Conservation (phyloP, 2,329 filamentous ascomycete species). For the Fusarium verticillioides region DNA sequence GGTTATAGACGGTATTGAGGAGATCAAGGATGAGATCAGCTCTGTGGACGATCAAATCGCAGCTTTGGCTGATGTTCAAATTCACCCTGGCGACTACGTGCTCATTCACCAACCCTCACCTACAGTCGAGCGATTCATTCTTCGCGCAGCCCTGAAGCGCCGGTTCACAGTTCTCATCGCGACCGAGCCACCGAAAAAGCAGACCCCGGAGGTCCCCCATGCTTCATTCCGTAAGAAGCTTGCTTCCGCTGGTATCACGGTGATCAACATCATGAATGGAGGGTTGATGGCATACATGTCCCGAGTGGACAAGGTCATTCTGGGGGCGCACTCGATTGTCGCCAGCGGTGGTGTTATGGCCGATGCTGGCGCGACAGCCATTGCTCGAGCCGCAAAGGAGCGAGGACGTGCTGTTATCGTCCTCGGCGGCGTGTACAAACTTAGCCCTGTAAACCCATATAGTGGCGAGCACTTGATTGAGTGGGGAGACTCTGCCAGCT, state of each 20-base stretch:
- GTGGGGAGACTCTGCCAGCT: constrained; percentile 82
- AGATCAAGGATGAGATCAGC: constrained; percentile 94
- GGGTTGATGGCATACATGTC: constrained; percentile 95
- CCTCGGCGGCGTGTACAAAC: constrained; percentile 90
- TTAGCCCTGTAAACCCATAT: constrained; percentile 89
- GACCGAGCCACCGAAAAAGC: constrained; percentile 64
- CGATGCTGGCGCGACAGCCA: constrained; percentile 82
- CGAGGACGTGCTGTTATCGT: constrained; percentile 88
- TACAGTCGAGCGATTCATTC: constrained; percentile 89
- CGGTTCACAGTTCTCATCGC: constrained; percentile 92
- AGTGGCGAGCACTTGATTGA: constrained; percentile 85
- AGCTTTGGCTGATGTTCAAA: constrained; percentile 86
- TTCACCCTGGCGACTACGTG: constrained; percentile 92
- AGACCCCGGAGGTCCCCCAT: constrained; percentile 54
- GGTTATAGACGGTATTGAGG: constrained; percentile 91
- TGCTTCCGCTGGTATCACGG: constrained; percentile 78
- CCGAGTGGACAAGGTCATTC: constrained; percentile 92
- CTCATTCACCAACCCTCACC: constrained; percentile 87
- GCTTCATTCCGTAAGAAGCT: constrained; percentile 80
- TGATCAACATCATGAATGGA: constrained; percentile 85
- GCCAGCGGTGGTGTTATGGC: constrained; percentile 89
- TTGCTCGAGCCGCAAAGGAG: constrained; percentile 85
- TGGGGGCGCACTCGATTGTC: constrained; percentile 87
- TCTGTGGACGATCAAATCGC: constrained; percentile 95
- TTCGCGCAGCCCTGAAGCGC: constrained; percentile 87